Evolutionary conservation across 106 monocot genomes (phyloP), one percentile per base, ranked within the genome.

Genomic region (Apostasia ramifera): DNA sequence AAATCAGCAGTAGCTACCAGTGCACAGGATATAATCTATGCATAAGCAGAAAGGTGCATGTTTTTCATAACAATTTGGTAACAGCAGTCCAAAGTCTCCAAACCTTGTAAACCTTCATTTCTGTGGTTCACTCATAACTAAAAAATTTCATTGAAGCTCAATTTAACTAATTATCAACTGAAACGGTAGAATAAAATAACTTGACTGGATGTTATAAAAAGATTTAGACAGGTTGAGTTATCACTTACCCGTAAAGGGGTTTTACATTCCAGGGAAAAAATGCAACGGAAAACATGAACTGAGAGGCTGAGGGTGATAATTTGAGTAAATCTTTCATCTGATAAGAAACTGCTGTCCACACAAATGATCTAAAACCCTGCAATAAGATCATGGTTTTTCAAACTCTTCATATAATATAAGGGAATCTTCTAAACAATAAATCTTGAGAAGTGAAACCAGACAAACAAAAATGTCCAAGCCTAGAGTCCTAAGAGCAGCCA

Each of bases 341-440:
- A 58, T 88, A 92, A 8, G 92, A 88, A 71, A 92, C 83, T 65
- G 92, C 92, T 42, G 88, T 92, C 92, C 92, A 92, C 2, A 88
- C 92, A 56, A 92, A 92, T 13, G 92, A 83, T 79, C 85, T 83
- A 77, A 92, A 92, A 61, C 92, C 92, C 92, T 92, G 70, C 70
- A 69, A 78, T 40, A 48, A 59, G 9, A 68, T 45, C 9, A 6
- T 14, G 51, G 53, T 2, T n/a, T 12, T 4, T 39, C 66, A 40
- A 59, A 51, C 15, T 6, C 42, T 55, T 65, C n/a, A 53, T 59
- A 59, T 52, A 38, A 72, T 39, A 66, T 10, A 38, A 42, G n/a
- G n/a, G 48, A 26, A 53, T 55, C 6, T 26, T 47, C 41, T 63
- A 3, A 70, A 62, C n/a, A 11, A 72, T 61, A 50, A 53, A 53